A percentile compares a stretch with the other conserved stretches of the same genome.
These are phyloP conservation scores for Myxozyma lipomycoides DNA, from an alignment of 805 yeast genomes.

Conservation along the genomic window DNA sequence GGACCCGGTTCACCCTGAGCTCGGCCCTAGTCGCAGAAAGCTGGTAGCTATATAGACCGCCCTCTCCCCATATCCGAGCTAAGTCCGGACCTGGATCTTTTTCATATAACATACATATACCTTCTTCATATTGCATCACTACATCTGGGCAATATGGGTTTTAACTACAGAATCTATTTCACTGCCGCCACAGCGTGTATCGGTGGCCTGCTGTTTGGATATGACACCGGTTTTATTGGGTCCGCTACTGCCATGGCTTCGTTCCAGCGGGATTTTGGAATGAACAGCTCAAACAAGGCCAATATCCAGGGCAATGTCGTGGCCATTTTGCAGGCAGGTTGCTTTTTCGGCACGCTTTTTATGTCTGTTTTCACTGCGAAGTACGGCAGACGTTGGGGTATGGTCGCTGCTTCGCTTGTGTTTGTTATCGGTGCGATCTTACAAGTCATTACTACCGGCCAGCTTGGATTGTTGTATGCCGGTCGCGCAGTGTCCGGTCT, in stretches of 20 bases:
- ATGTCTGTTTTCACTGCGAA: slow-evolving; percentile 36
- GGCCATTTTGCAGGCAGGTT: slow-evolving; percentile 27
- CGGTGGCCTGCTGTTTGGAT: slow-evolving; percentile 52
- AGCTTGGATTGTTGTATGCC: slow-evolving; percentile 33
- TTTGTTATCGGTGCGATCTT: slow-evolving; percentile 34
- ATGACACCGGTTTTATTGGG: slow-evolving; percentile 55
- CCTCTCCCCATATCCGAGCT: too few relatives aligned
- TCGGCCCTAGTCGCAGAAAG: too few relatives aligned
- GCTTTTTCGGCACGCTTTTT: slow-evolving; percentile 44
- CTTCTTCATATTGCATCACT: too few relatives aligned
- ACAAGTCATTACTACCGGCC: slow-evolving; percentile 27
- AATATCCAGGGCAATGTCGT: slow-evolving; percentile 20
- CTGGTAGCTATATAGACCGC: too few relatives aligned
- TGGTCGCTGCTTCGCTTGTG: slow-evolving; percentile 46
- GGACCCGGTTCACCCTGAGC: too few relatives aligned
- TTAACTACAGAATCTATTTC: slow-evolving; percentile 44
- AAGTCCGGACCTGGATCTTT: too few relatives aligned
- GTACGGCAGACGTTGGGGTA: slow-evolving; percentile 50
- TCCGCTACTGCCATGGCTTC: slow-evolving; percentile 48
- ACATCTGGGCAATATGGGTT: too few relatives aligned
- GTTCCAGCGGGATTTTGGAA: slow-evolving; percentile 46
- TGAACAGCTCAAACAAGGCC: slow-evolving; percentile 37
- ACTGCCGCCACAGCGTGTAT: slow-evolving; percentile 47
- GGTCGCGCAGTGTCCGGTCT: slow-evolving; percentile 66
- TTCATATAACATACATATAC: too few relatives aligned